These are phyloP conservation scores for Alternaria conjuncta DNA, from an alignment of 2,329 filamentous ascomycete species.

Conservation along the genomic window DNA sequence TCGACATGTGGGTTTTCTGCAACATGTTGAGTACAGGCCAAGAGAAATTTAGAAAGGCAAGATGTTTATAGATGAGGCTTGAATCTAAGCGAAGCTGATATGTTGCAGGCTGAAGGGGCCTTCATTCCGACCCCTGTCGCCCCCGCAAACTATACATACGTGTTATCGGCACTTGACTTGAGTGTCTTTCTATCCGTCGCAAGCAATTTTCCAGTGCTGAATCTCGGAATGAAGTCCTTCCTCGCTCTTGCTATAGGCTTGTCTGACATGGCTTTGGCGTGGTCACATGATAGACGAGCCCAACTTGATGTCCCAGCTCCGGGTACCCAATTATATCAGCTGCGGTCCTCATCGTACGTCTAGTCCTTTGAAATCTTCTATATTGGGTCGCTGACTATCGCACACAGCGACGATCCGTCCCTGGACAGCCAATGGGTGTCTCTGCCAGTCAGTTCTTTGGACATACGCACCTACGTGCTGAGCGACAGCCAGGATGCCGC, in stretches of 20 bases:
- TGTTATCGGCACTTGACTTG: constrained; percentile 6
- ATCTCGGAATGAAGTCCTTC: constrained; percentile 29
- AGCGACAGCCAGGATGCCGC: constrained; percentile 19
- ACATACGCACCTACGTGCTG: constrained; percentile 25
- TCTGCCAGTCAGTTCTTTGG: constrained; percentile 20
- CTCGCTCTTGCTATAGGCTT: constrained; percentile 24
- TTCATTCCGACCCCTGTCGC: constrained; percentile 14
- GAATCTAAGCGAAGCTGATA: background rate
- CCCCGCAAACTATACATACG: constrained; percentile 6
- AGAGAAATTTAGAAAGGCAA: constrained; percentile 4
- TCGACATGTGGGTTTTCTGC: background rate
- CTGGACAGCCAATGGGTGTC: constrained; percentile 34
- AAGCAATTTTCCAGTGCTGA: background rate
- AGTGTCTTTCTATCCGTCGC: background rate
- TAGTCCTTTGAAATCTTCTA: background rate
- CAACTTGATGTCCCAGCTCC: constrained; percentile 25
- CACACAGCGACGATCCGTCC: constrained; percentile 20
- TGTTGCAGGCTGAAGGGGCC: constrained; percentile 21
- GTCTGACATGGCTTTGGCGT: constrained; percentile 27
- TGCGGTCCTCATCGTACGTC: constrained; percentile 38
- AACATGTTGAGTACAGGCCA: constrained; percentile 4
- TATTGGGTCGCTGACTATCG: background rate
- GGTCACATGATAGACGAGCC: constrained; percentile 22
- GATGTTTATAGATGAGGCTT: constrained; percentile 10
- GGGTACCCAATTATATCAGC: constrained; percentile 33